Evolutionary conservation across 495 filamentous ascomycete species (phyloP).

Genomic region (Opeltia flavorubescens): DNA sequence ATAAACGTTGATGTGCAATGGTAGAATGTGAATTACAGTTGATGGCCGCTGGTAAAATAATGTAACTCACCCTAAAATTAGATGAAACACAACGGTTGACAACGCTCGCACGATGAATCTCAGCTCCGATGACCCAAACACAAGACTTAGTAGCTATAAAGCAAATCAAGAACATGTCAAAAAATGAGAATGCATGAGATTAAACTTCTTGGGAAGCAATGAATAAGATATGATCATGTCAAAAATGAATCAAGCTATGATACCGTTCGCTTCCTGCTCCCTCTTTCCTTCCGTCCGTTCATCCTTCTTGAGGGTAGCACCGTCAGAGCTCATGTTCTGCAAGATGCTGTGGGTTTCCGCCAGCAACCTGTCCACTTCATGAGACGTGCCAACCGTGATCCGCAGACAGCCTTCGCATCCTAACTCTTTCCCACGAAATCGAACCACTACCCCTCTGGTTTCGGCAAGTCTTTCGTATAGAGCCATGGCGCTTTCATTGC

Average conservation of each 20-base stretch:
- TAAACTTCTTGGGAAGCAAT: background rate
- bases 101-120: too few species aligned
- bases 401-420: conserved; percentile 81
- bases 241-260: conserved; percentile 1
- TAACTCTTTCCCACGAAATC: conserved; percentile 83
- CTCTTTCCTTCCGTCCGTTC: conserved; percentile 15
- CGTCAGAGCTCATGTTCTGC: conserved; percentile 25
- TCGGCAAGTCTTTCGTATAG: conserved; percentile 79
- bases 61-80: too few species aligned
- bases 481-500: conserved; percentile 60
- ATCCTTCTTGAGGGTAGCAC: conserved; percentile 15
- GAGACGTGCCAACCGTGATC: conserved; percentile 83
- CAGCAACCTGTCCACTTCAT: conserved; percentile 68
- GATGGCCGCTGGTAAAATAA: too few species aligned
- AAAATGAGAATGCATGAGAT: too few species aligned
- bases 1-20: too few species aligned
- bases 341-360: conserved; percentile 50
- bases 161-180: too few species aligned
- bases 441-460: conserved; percentile 75
- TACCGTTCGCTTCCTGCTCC: conserved; percentile 19
- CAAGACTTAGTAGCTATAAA: too few species aligned
- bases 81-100: too few species aligned
- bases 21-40: too few species aligned
- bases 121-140: too few species aligned
- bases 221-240: background rate